phyloP scores from a whole-genome alignment of 352 stramenopile genomes.

The Pythium aquatile region DNA sequence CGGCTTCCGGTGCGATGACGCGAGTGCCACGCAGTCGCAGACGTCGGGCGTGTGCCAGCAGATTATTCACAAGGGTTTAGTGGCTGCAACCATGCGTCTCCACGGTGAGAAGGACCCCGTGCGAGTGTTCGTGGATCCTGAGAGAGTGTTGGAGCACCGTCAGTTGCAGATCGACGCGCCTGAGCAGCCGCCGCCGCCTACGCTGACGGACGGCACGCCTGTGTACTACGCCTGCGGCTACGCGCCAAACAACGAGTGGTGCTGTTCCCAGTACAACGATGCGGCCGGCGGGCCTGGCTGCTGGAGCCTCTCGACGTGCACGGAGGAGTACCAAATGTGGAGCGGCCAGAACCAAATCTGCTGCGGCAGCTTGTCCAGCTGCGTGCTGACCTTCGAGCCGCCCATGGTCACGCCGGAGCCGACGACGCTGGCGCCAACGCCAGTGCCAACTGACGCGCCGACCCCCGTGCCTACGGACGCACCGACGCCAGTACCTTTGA shows the following conservation, averaged over 20 bases:
- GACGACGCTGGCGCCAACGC: slow-evolving; percentile 5
- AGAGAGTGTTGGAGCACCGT: neutral
- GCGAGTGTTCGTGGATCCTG: slow-evolving; percentile 11
- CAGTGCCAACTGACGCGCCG: slow-evolving; percentile 2
- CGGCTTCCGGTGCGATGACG: slow-evolving; percentile 38
- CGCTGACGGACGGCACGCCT: slow-evolving; percentile 26
- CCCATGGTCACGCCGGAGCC: slow-evolving; percentile 30
- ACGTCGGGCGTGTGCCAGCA: slow-evolving; percentile 27
- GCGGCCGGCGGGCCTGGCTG: slow-evolving; percentile 29
- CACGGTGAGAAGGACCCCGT: neutral
- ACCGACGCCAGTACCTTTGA: slow-evolving; percentile 4
- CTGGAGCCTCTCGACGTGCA: slow-evolving; percentile 41
- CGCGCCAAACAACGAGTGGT: slow-evolving; percentile 35
- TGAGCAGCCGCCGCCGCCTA: slow-evolving; percentile 19
- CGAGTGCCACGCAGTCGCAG: neutral
- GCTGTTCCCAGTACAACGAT: slow-evolving; percentile 38
- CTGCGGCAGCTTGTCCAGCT: slow-evolving; percentile 34
- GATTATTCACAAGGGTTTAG: slow-evolving; percentile 3
- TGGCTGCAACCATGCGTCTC: neutral
- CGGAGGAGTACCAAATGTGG: slow-evolving; percentile 34
- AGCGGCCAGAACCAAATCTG: slow-evolving; percentile 55
- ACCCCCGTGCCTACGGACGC: slow-evolving; percentile 7
- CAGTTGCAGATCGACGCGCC: slow-evolving; percentile 42
- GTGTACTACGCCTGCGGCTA: slow-evolving; percentile 50
- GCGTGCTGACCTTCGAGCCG: slow-evolving; percentile 37